Evolutionary conservation across 208 protist species (phyloP), one percentile per base, ranked within the genome.

Genomic region (Wallacemonas sp.): DNA sequence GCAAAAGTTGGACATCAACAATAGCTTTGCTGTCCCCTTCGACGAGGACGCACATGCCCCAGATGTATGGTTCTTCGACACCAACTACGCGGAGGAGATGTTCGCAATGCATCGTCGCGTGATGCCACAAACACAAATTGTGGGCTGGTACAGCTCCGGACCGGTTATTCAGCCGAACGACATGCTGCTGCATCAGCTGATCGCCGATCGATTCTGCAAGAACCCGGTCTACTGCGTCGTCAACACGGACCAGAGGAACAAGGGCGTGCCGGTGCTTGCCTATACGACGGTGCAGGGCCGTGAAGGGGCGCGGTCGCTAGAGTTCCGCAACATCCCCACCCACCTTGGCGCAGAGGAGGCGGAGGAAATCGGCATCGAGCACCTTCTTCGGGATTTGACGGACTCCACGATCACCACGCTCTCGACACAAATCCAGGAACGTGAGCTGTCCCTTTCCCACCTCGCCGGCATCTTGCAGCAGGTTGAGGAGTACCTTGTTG

Each of bases 331-430:
- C 75, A 90, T 96, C 38, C 80, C 87, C 1, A 96, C 93, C 21
- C 85, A 91, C 66, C 97, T 99, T 15, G 97, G 97, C 19, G 97
- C 98, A 24, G 79, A 98, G 51, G 97, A 99, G 77, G 98, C 98
- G 38, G 99, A 99, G 83, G 98, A 99, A 75, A 98, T 99, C 54
- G 99, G 99, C 62, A 98, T 99, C 21, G 99, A 99, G 78, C 98
- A 99, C 80, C 88, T 99, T 34, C 84, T 99, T 36, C 91, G 99
- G 30, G 98, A 99, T 79, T 87, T 99, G 45, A 98, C 98, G 28
- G 96, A 98, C 72, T 96, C 96, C 17, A 98, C 97, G 30, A 95
- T 99, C 65, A 93, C 91, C 24, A 98, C 93, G 28, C 79, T 99
- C 30, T 93, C 96, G 22, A 97, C 94, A 26, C 86, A 98, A 79